These are phyloP conservation scores for Leishmania guyanensis DNA, from an alignment of 208 protist genomes.

Conservation along the genomic window DNA sequence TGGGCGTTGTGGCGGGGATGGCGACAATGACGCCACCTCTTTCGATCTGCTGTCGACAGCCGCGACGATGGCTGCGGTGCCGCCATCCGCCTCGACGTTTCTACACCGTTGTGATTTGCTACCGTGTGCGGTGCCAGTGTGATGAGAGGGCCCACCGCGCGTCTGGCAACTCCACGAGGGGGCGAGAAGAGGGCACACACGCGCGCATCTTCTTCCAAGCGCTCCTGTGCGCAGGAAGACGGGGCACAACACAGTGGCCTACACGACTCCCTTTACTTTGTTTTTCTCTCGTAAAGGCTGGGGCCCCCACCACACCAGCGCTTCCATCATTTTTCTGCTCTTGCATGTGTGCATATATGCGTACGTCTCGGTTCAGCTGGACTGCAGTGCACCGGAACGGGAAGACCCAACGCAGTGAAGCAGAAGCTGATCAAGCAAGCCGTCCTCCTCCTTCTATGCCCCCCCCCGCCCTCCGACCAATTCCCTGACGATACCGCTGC, in stretches of 20 bases:
- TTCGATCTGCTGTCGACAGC: background rate
- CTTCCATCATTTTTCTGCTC: background rate
- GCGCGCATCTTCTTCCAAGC: too few relatives aligned
- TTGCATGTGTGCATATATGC: background rate
- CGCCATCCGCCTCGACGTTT: background rate
- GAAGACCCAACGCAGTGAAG: too few relatives aligned
- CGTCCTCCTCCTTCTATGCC: background rate
- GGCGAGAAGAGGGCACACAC: background rate
- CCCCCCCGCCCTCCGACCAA: too few relatives aligned
- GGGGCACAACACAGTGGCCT: background rate
- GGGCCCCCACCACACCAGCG: too few relatives aligned
- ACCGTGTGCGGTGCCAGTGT: conserved; percentile 3
- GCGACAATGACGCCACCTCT: background rate
- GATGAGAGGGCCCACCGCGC: background rate
- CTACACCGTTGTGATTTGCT: conserved; percentile 20
- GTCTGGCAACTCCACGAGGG: background rate
- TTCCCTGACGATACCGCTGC: too few relatives aligned
- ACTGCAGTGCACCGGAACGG: too few relatives aligned
- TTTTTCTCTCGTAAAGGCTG: too few relatives aligned
- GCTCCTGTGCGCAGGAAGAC: background rate
- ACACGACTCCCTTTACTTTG: background rate
- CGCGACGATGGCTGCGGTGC: background rate
- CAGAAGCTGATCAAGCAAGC: too few relatives aligned
- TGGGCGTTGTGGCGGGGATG: background rate
- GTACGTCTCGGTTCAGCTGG: background rate